Conservation (phyloP, 306 rosid genomes). For the Cercis canadensis region DNA sequence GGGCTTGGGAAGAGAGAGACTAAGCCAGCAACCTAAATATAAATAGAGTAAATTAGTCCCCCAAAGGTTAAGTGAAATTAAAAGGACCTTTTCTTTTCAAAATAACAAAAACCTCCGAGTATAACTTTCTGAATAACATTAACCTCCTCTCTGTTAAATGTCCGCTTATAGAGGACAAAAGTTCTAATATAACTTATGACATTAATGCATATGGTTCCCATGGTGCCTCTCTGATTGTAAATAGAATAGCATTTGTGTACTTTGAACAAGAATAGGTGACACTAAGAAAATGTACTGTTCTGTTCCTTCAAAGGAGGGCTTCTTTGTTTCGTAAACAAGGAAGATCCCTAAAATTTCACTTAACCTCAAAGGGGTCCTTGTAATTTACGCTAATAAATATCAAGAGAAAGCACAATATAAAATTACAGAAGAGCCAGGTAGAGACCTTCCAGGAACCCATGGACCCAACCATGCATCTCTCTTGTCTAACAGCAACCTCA, state of each 20-base stretch:
- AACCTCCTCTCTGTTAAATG: neutral
- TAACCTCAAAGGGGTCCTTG: conserved; percentile 18
- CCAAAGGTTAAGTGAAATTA: conserved; percentile 12
- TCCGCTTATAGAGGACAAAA: conserved; percentile 7
- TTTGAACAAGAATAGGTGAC: conserved; percentile 1
- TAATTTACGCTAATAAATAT: conserved; percentile 25
- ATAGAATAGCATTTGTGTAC: neutral
- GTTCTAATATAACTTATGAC: conserved; percentile 14
- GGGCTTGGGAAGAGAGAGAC: neutral
- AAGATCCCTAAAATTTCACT: conserved; percentile 27
- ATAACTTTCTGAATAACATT: conserved; percentile 30
- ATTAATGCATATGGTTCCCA: conserved; percentile 19
- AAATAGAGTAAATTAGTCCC: neutral
- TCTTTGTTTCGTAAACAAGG: conserved; percentile 6
- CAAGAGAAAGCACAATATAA: conserved; percentile 11
- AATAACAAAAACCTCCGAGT: neutral
- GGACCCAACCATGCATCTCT: conserved; percentile 99
- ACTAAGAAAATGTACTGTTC: neutral
- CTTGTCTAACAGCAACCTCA: conserved; percentile 89
- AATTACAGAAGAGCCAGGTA: conserved; percentile 36
- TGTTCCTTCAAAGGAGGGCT: neutral
- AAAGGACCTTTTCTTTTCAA: conserved; percentile 16
- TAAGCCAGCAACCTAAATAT: neutral
- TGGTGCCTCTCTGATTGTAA: conserved; percentile 2
- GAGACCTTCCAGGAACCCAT: conserved; percentile 98